Evolutionary conservation across 2,329 filamentous ascomycete genomes (phyloP).

Genomic region (Waltergamsia citrina): DNA sequence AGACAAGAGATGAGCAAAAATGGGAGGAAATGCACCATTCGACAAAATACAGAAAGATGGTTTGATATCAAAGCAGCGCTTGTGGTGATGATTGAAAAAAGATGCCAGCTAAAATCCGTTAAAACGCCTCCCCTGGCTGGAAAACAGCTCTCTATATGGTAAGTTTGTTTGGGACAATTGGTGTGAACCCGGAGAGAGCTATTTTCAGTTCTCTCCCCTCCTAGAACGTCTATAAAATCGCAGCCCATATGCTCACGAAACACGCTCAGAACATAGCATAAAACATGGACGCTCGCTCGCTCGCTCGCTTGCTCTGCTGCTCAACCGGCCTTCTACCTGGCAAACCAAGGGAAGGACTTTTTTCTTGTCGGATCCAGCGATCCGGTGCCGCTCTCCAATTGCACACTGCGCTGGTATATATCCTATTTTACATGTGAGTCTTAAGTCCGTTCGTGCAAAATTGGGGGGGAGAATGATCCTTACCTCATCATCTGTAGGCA

Average conservation of each 20-base stretch:
- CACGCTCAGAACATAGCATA: background rate
- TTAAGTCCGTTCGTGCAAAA: background rate
- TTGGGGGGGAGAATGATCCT: too few species aligned
- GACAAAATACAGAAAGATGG: too few species aligned
- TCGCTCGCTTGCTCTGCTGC: background rate
- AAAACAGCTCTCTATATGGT: too few species aligned
- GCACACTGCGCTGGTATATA: slow-evolving; percentile 52
- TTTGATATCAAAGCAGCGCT: too few species aligned
- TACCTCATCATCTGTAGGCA: slow-evolving; percentile 83
- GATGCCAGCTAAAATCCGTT: too few species aligned
- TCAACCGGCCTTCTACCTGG: slow-evolving; percentile 16
- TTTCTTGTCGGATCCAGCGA: slow-evolving; percentile 44
- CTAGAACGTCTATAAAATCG: background rate
- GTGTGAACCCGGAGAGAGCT: too few species aligned
- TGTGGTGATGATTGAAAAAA: too few species aligned
- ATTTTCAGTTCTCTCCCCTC: too few species aligned
- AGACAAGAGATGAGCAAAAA: too few species aligned
- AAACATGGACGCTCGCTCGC: background rate
- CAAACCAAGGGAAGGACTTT: slow-evolving; percentile 56
- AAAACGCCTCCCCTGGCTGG: too few species aligned
- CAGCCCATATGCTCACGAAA: background rate
- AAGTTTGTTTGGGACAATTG: too few species aligned
- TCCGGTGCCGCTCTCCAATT: slow-evolving; percentile 42
- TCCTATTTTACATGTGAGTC: slow-evolving; percentile 34
- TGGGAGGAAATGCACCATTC: too few species aligned